Evolutionary conservation across 805 yeast genomes (phyloP), one percentile per base, ranked within the genome.

Genomic region (Myxozyma mucilagina): DNA sequence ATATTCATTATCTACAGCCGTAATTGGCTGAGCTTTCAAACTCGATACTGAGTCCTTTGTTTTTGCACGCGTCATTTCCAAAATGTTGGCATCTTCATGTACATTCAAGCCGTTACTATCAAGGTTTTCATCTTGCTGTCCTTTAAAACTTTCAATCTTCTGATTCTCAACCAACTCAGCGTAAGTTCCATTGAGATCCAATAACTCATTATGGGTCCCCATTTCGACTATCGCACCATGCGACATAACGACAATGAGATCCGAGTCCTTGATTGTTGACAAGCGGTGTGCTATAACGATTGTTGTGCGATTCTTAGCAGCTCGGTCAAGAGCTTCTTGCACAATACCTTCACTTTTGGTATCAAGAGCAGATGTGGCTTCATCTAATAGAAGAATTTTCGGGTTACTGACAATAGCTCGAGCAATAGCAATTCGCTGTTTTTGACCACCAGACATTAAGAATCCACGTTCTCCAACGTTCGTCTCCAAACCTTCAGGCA

Each of bases 361-460:
- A 69, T 85, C 89, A 47, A 85, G 73, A 0, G 88, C 88, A 8
- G 87, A 83, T 0, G 88, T 84, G 3, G 89, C 89, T 69, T 85
- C 89, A 69, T 85, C 89, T 49, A 85, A 73, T 8, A 85, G 76
- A 47, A 85, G 73, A 7, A 85, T 76, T 32, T 78, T 75, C 3
- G 89, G 89, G 18, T 81, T 75, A 39, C 80, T 72, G 45, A 85
- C 76, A 45, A 85, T 73, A 0, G 87, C 83, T 61, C 89, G 76
- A 0, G 89, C 88, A 57, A 85, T 74, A 4, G 87, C 85, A n/a
- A 85, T 78, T 60, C 89, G 72, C 69, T 85, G 89, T 68, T 80
- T 83, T 66, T 85, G 89, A 16, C 89, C 89, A 10, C 89, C 89
- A 68, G 87, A 83, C 64, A 85, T 74, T 66, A 83, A 86, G 4